A percentile compares a stretch with the other conserved stretches of the same genome.
phyloP scores from a whole-genome alignment of 2,329 filamentous ascomycete genomes.

The Xylaria multiplex region DNA sequence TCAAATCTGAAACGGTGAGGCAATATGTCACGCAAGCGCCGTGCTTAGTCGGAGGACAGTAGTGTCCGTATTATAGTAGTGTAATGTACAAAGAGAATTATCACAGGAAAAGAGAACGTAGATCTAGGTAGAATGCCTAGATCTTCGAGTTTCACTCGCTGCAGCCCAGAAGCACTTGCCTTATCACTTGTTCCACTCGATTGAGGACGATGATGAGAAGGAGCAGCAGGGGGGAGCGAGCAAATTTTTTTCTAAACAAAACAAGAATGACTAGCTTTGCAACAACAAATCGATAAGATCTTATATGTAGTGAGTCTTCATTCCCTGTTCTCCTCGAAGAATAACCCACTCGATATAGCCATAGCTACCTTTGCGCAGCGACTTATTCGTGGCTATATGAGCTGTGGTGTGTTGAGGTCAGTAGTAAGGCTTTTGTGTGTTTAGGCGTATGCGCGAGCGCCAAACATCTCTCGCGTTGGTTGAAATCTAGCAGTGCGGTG shows the following conservation, averaged over 20 bases:
- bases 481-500: no score
- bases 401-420: no score
- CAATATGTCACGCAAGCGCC: slow-evolving; percentile 24
- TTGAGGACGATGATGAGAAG: neutral
- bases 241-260: neutral
- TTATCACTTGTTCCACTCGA: neutral
- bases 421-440: no score
- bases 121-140: neutral
- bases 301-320: neutral
- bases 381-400: no score
- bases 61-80: neutral
- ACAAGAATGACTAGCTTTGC: neutral
- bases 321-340: neutral
- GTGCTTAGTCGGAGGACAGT: neutral
- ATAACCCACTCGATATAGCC: no score
- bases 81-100: neutral
- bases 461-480: no score
- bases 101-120: slow-evolving; percentile 8
- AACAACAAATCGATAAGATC: neutral
- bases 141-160: slow-evolving; percentile 21
- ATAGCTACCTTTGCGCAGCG: no score
- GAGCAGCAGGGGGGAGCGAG: neutral
- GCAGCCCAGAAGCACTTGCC: slow-evolving; percentile 4
- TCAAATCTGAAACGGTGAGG: slow-evolving; percentile 30
- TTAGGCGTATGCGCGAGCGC: no score